Percentiles rank a stretch among this genome's conserved stretches.
phyloP scores from a whole-genome alignment of 371 early-diverging fungal genomes.

The Mucor velutinosus region DNA sequence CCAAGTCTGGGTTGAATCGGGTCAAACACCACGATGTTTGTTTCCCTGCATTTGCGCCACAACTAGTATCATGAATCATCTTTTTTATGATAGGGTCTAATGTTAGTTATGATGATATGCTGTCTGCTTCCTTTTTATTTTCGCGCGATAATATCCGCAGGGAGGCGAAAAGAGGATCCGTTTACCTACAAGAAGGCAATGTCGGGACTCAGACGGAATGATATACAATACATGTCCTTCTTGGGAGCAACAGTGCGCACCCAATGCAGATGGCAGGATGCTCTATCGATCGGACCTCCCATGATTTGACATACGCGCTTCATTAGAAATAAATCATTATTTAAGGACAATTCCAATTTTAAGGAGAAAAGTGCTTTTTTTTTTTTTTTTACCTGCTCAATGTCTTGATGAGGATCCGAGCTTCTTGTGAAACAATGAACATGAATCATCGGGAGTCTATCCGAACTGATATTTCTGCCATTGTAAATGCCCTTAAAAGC shows the following conservation, averaged over 20 bases:
- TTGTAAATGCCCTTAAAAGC: slow-evolving; percentile 73
- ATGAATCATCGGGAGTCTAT: slow-evolving; percentile 84
- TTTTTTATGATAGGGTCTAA: not conserved
- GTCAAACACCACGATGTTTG: slow-evolving; percentile 17
- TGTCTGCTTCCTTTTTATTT: not conserved
- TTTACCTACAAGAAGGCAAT: slow-evolving; percentile 46
- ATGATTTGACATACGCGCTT: slow-evolving; percentile 60
- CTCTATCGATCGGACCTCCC: slow-evolving; percentile 48
- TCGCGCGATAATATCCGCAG: not conserved
- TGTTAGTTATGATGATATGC: too few relatives aligned
- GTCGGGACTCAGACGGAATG: slow-evolving; percentile 71
- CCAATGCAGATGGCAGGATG: slow-evolving; percentile 58
- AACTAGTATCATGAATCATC: not conserved
- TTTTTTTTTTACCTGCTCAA: slow-evolving; percentile 26
- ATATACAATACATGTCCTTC: slow-evolving; percentile 96
- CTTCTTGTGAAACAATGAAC: slow-evolving; percentile 93
- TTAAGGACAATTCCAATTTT: not conserved
- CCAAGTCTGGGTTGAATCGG: slow-evolving; percentile 20
- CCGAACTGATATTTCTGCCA: slow-evolving; percentile 41
- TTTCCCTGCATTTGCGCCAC: slow-evolving; percentile 19
- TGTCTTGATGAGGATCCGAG: slow-evolving; percentile 70
- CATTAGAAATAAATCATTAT: not conserved
- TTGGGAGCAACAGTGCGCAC: slow-evolving; percentile 97
- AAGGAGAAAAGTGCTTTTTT: slow-evolving; percentile 2
- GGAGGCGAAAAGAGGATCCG: too few relatives aligned